Conservation (phyloP, 1,139 yeast genomes). For the Candida freyschussii region DNA sequence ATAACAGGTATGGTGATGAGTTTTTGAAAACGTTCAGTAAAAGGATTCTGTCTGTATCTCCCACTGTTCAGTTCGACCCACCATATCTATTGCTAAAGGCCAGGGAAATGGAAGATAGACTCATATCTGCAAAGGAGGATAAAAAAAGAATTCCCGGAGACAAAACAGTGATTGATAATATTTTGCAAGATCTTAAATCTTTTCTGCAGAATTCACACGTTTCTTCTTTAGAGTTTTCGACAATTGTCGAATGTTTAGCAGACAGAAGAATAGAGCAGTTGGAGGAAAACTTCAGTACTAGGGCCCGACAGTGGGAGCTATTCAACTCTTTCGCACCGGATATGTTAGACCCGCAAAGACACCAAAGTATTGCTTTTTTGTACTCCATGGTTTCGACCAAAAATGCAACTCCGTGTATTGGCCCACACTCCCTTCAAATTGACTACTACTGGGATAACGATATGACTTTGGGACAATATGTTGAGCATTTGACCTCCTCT, state of each 20-base stretch:
- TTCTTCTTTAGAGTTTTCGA: slow-evolving; percentile 14
- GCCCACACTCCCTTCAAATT: slow-evolving; percentile 77
- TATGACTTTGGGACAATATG: slow-evolving; percentile 80
- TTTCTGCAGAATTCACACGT: slow-evolving; percentile 7
- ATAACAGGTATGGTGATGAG: slow-evolving; percentile 37
- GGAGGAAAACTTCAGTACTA: slow-evolving; percentile 33
- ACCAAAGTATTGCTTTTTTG: slow-evolving; percentile 72
- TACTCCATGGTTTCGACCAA: slow-evolving; percentile 80
- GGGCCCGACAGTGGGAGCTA: slow-evolving; percentile 58
- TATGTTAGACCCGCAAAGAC: slow-evolving; percentile 61
- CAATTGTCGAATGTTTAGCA: slow-evolving; percentile 29
- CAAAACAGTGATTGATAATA: slow-evolving; percentile 20
- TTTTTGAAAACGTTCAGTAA: slow-evolving; percentile 47
- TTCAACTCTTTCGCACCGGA: slow-evolving; percentile 44
- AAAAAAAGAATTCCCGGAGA: slow-evolving; percentile 21
- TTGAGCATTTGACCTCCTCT: slow-evolving; percentile 75
- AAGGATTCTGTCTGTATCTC: slow-evolving; percentile 64
- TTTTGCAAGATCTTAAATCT: slow-evolving; percentile 19
- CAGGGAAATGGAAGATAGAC: slow-evolving; percentile 46
- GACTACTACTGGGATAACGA: slow-evolving; percentile 92
- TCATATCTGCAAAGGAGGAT: slow-evolving; percentile 33
- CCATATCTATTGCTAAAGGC: slow-evolving; percentile 60
- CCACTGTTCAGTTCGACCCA: slow-evolving; percentile 62
- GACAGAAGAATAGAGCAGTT: slow-evolving; percentile 36
- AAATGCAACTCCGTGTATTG: slow-evolving; percentile 88